A percentile compares a stretch with the other conserved stretches of the same genome.
phyloP scores from a whole-genome alignment of 2,329 filamentous ascomycete genomes.

The Phymatotrichopsis omnivora region DNA sequence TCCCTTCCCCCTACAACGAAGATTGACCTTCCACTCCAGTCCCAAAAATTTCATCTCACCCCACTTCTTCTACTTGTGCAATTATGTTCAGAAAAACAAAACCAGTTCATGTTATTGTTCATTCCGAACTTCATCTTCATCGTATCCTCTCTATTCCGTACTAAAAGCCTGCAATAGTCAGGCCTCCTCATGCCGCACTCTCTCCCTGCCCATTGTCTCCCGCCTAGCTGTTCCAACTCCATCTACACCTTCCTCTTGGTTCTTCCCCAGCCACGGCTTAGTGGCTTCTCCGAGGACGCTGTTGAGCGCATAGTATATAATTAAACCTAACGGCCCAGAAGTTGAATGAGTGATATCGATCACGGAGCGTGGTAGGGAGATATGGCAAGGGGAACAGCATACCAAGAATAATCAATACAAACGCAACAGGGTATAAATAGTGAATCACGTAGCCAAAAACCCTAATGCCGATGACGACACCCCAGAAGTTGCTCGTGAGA shows the following conservation, averaged over 20 bases:
- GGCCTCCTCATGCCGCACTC: too few relatives aligned
- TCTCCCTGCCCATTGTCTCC: too few relatives aligned
- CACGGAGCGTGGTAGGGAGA: too few relatives aligned
- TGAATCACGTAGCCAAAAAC: slow-evolving; percentile 74
- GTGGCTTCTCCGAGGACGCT: slow-evolving; percentile 72
- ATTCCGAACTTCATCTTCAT: too few relatives aligned
- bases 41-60: too few relatives aligned
- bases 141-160: too few relatives aligned
- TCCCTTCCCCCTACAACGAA: too few relatives aligned
- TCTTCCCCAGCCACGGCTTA: slow-evolving; percentile 79
- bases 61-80: too few relatives aligned
- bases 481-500: slow-evolving; percentile 94
- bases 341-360: background rate
- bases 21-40: too few relatives aligned
- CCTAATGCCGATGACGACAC: slow-evolving; percentile 78
- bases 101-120: too few relatives aligned
- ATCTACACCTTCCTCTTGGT: slow-evolving; percentile 70
- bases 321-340: slow-evolving; percentile 49
- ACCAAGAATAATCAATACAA: slow-evolving; percentile 67
- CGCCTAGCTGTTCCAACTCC: slow-evolving; percentile 79
- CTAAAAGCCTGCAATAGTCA: too few relatives aligned
- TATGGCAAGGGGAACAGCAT: background rate
- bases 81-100: too few relatives aligned
- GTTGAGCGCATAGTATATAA: slow-evolving; percentile 65
- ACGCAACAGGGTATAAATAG: slow-evolving; percentile 91